These are phyloP conservation scores for Aureobasidium subglaciale DNA, from an alignment of 2,329 filamentous ascomycete genomes.

Conservation along the genomic window DNA sequence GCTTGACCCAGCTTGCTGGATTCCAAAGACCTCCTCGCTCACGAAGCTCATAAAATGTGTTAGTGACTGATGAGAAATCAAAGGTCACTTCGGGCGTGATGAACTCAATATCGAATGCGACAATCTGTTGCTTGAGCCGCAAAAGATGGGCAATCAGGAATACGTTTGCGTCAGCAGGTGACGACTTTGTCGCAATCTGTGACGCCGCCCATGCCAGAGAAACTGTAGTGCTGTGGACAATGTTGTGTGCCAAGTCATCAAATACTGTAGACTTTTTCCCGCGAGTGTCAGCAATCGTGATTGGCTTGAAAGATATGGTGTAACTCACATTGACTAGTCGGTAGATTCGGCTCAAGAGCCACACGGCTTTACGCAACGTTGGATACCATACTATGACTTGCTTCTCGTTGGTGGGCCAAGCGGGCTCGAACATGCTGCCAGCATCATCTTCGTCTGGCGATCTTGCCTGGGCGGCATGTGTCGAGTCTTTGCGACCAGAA, in stretches of 20 bases:
- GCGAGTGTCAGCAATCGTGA: constrained; percentile 19
- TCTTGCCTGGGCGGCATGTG: constrained; percentile 38
- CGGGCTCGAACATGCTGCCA: constrained; percentile 38
- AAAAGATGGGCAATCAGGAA: constrained; percentile 95
- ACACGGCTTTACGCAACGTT: constrained; percentile 59
- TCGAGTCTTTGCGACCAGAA: constrained; percentile 42
- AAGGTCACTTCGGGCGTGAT: constrained; percentile 58
- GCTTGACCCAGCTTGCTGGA: constrained; percentile 52
- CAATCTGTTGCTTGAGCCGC: constrained; percentile 89
- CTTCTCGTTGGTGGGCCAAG: constrained; percentile 42
- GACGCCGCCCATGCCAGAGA: constrained; percentile 70
- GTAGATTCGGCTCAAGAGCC: constrained; percentile 63
- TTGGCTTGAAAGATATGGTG: constrained; percentile 6
- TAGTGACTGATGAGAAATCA: constrained; percentile 59
- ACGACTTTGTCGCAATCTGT: constrained; percentile 55
- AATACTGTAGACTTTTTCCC: constrained; percentile 54
- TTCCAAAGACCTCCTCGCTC: constrained; percentile 60
- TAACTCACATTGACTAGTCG: constrained; percentile 56
- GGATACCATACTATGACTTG: constrained; percentile 54
- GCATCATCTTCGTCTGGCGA: constrained; percentile 47
- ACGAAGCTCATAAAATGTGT: constrained; percentile 61
- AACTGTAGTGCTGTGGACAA: constrained; percentile 82
- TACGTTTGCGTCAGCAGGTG: constrained; percentile 68
- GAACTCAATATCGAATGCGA: constrained; percentile 88
- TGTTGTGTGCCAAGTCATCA: constrained; percentile 67